Evolutionary conservation across 768 basidiomycete genomes (phyloP).

Genomic region (Dioszegia hungarica): DNA sequence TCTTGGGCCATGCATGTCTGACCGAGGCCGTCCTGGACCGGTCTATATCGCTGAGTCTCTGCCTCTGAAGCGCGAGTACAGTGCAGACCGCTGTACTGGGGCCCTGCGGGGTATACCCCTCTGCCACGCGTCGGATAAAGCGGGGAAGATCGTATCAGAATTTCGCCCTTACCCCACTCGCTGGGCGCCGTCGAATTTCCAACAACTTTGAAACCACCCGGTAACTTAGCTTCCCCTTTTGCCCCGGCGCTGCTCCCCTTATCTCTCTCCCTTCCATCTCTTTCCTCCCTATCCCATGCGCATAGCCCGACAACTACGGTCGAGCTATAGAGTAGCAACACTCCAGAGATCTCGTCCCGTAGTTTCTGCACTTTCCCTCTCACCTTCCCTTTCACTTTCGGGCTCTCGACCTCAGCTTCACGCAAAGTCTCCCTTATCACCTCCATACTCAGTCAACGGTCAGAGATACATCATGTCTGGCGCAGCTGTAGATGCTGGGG

Average conservation of each 20-base stretch:
- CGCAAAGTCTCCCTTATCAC: neutral
- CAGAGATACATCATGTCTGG: constrained; percentile 5
- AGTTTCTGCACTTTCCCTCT: neutral
- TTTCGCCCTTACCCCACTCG: neutral
- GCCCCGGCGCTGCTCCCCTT: no score
- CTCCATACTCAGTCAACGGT: neutral
- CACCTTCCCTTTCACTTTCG: neutral
- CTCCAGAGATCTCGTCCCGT: neutral
- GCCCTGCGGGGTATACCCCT: constrained; percentile 18
- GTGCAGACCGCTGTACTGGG: no score
- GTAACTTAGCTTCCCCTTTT: neutral
- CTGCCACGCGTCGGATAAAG: constrained; percentile 7
- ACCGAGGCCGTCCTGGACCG: no score
- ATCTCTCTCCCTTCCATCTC: neutral
- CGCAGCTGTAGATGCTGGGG: neutral
- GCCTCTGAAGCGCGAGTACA: no score
- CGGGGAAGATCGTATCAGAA: neutral
- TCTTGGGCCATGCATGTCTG: no score
- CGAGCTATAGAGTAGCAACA: constrained; percentile 3
- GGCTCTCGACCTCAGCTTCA: no score
- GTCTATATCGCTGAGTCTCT: no score
- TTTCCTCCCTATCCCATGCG: neutral
- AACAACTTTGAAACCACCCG: neutral
- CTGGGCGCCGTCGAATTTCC: constrained; percentile 2
- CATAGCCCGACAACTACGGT: neutral